Base-by-base conservation (phyloP, 2,329 filamentous ascomycete species). In the Cladosporium sp. region DNA sequence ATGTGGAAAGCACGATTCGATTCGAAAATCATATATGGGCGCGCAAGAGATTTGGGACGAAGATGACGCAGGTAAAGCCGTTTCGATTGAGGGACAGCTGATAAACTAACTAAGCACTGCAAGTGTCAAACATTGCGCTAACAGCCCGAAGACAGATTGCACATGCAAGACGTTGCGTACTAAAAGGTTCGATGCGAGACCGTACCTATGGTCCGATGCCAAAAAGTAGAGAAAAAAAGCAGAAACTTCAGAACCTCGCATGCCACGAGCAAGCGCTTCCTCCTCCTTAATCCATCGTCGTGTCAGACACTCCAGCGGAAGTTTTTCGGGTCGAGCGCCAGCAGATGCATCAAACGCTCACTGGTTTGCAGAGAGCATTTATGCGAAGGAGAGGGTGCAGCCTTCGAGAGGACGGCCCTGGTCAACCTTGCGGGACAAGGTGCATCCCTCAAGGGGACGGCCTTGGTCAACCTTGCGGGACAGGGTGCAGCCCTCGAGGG, bases 31-130 rank as follows among this genome's bases (percentile, higher is more conserved):
- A 30, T 30, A 5, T 28, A 14, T 7, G 30, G 3, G 5, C 30
- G 8, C 47, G 37, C 30, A 15, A 6, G 37, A n/a, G 11, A 42
- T 12, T 30, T 28, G 22, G 45, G 12, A 8, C n/a, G 28, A 28
- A 45, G 28, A 15, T n/a, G n/a, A n/a, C n/a, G n/a, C 22, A 51
- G 17, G 28, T 20, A 55, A 56, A 56, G 54, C 54, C 54, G 54
- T 47, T 39, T 14, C 11, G 20, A 49, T 39, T 47, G 20, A 49
- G 36, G 25, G 43, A 22, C 42, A 28, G 20, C 42, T 56, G 34
- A 11, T 6, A 49, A 49, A 37, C 39, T 47, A 49, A 39, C 20
- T 19, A 38, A 56, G 54, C 42, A 38, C 54, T 28, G 34, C 30
- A 11, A 38, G 9, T 25, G 7, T 11, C 20, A 37, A 39, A 20